Evolutionary conservation across 331 rosid species (phyloP).

Genomic region (Saraca asoca): DNA sequence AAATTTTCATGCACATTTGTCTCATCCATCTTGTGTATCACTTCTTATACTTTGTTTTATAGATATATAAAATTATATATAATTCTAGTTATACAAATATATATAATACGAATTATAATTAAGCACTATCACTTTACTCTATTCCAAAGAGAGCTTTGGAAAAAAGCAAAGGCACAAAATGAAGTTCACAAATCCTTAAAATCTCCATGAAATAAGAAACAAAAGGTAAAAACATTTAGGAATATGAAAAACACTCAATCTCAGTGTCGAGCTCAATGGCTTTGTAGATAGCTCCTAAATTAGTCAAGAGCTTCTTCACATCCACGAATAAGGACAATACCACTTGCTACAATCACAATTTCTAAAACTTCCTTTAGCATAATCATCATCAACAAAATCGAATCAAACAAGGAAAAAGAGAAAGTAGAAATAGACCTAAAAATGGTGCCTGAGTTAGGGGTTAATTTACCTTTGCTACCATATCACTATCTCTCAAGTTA

Average conservation of each 20-base stretch:
- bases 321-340: conserved; percentile 61
- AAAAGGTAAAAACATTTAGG: neutral
- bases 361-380: neutral
- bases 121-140: too few species aligned
- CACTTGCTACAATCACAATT: conserved; percentile 61
- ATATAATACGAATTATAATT: too few species aligned
- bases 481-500: too few species aligned
- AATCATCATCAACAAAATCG: neutral
- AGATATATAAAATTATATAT: too few species aligned
- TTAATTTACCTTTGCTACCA: too few species aligned
- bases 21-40: too few species aligned
- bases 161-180: too few species aligned
- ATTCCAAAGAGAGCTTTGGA: too few species aligned
- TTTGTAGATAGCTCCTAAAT: conserved; percentile 55
- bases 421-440: conserved; percentile 56
- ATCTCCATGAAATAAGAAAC: neutral
- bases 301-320: conserved; percentile 64
- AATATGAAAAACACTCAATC: conserved; percentile 41
- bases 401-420: neutral
- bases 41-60: too few species aligned
- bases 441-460: conserved; percentile 66
- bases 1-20: too few species aligned
- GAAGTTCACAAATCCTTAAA: too few species aligned
- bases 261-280: conserved; percentile 71
- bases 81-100: too few species aligned